phyloP scores from a whole-genome alignment of 1,284 basidiomycete species.

The Papiliotrema laurentii region DNA sequence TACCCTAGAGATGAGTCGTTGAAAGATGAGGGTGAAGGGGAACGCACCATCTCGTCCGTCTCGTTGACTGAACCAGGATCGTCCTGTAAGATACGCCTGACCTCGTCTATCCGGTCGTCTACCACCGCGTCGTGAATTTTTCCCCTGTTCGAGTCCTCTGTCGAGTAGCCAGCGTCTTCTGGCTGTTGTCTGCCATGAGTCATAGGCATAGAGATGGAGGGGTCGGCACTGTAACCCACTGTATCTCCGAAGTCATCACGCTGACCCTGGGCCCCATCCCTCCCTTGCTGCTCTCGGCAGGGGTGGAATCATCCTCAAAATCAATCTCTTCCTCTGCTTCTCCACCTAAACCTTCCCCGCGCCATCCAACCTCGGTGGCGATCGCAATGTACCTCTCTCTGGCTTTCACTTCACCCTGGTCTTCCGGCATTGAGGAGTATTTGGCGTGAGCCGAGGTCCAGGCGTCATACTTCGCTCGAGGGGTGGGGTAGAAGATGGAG shows the following conservation, averaged over 20 bases:
- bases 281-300: slow-evolving; percentile 38
- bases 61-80: slow-evolving; percentile 51
- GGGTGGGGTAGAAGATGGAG: slow-evolving; percentile 73
- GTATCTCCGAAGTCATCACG: slow-evolving; percentile 50
- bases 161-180: too few relatives aligned
- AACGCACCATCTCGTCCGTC: slow-evolving; percentile 61
- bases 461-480: slow-evolving; percentile 82
- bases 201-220: slow-evolving; percentile 3
- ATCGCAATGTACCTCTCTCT: slow-evolving; percentile 62
- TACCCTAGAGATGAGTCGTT: too few relatives aligned
- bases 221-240: too few relatives aligned
- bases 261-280: slow-evolving; percentile 65
- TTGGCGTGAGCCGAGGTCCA: slow-evolving; percentile 60
- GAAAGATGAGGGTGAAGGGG: neutral
- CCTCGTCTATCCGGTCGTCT: slow-evolving; percentile 53
- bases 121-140: slow-evolving; percentile 65
- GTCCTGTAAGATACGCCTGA: slow-evolving; percentile 53
- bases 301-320: slow-evolving; percentile 20
- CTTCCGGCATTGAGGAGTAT: slow-evolving; percentile 48
- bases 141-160: neutral
- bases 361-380: slow-evolving; percentile 66
- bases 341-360: slow-evolving; percentile 9
- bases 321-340: slow-evolving; percentile 13
- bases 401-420: slow-evolving; percentile 51
- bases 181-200: slow-evolving; percentile 19